Evolutionary conservation across 2,329 filamentous ascomycete genomes (phyloP), one percentile per base, ranked within the genome.

Genomic region (Aschersonia sp.): DNA sequence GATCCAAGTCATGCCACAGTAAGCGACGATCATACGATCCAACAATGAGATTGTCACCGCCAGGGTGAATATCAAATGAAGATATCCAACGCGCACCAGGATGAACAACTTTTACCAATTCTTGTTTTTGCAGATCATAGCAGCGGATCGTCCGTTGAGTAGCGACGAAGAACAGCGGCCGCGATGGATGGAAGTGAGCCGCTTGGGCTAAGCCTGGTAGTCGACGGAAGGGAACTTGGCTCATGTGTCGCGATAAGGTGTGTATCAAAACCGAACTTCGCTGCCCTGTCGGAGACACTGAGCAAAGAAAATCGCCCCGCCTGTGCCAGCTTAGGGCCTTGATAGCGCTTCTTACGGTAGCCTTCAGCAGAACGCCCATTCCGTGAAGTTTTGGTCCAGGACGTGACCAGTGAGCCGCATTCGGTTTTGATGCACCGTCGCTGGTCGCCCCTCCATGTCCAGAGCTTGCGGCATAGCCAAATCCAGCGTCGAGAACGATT

Each of bases 1-100:
- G 78, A 56, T 98, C 92, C 47, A 97, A 75, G 67, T 98, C 92
- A 68, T 97, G 92, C 92, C 92, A 98, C 33, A 98, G 74, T 3
- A 98, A 73, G 44, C 90, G 81, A 54, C 89, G 82, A 68, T 98
- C 92, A 67, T 97, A 98, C 1, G 88, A 92, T 43, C 89, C 88
- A 9, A 96, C 87, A 50, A 97, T 86, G 48, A 98, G 67, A 61
- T 98, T 96, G 67, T 95, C 89, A 43, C 92, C 92, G 14, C 85
- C 85, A 0, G 89, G 83, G 65, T 98, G 94, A 43, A 98, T 78
- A 58, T 95, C 89, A 57, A 98, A 90, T 12, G 82, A 87, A 2
- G 86, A 94, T 56, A 98, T 96, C 87, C 89, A 78, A 51, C 89
- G 82, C 4, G 90, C 89, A 58, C 92, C 92, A 0, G 92, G 92